A percentile compares a stretch with the other conserved stretches of the same genome.
Evolutionary conservation across 179 eudicot species (phyloP).

Genomic region (Silene noctiflora): DNA sequence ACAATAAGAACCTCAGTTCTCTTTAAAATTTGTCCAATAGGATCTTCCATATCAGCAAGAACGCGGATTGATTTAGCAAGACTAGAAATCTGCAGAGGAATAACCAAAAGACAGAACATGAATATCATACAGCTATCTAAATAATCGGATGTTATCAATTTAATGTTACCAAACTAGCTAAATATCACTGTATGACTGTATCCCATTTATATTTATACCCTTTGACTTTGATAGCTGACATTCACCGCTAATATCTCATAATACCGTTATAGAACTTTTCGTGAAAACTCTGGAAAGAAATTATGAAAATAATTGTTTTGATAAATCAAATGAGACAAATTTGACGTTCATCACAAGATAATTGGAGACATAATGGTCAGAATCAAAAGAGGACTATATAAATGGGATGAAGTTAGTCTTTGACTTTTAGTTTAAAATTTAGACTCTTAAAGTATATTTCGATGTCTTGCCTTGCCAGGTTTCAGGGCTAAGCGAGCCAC

Average conservation of each 20-base stretch:
- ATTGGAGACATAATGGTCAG: no score
- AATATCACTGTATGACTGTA: not conserved
- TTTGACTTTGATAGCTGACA: no score
- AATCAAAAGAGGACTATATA: no score
- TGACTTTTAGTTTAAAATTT: not conserved
- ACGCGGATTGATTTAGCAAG: slow-evolving; percentile 78
- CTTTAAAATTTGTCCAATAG: slow-evolving; percentile 66
- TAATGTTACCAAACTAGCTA: not conserved
- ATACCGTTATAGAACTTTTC: no score
- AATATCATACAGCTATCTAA: not conserved
- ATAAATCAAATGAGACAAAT: not conserved
- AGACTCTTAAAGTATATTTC: not conserved
- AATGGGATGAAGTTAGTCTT: not conserved
- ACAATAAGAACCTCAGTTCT: slow-evolving; percentile 55
- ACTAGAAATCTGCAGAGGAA: slow-evolving; percentile 47
- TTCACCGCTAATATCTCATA: no score
- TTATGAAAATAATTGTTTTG: no score
- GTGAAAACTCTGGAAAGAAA: no score
- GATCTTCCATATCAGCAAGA: slow-evolving; percentile 90
- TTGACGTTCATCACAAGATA: not conserved
- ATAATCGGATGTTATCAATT: not conserved
- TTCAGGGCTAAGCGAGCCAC: slow-evolving; percentile 64
- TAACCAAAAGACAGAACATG: not conserved
- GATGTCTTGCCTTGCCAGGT: slow-evolving; percentile 65
- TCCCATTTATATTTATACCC: no score